Evolutionary conservation across 129 eudicot genomes (phyloP).

Genomic region (Chrysanthemum lavandulifolium): DNA sequence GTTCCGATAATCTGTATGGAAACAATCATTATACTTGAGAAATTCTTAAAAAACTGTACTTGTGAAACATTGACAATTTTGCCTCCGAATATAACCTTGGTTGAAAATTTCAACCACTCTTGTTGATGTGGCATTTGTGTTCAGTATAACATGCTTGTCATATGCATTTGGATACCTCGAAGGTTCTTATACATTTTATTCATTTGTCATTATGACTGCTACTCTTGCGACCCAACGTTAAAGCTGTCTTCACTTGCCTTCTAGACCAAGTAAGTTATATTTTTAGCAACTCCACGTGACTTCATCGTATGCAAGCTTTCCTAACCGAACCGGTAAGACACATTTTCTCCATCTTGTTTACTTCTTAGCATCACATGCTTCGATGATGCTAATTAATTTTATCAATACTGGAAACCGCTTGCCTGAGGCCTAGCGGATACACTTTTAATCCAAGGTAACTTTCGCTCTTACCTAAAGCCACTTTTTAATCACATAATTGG

Average conservation of each 20-base stretch:
- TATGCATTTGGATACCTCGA: constrained; percentile 9
- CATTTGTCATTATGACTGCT: constrained; percentile 51
- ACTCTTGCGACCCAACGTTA: constrained; percentile 82
- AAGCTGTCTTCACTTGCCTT: constrained; percentile 86
- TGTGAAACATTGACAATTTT: not conserved
- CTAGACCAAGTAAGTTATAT: constrained; percentile 87
- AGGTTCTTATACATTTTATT: constrained; percentile 21
- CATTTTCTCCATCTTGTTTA: not conserved
- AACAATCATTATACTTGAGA: not conserved
- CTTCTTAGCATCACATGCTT: constrained; percentile 13
- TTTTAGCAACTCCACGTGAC: too few species aligned
- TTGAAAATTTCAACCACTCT: too few species aligned
- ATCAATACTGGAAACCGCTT: constrained; percentile 73
- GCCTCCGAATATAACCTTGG: too few species aligned
- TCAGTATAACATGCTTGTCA: constrained; percentile 2
- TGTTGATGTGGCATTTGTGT: too few species aligned
- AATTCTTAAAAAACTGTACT: not conserved
- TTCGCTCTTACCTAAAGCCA: constrained; percentile 1
- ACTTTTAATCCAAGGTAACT: constrained; percentile 96
- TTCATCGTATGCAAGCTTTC: constrained; percentile 57
- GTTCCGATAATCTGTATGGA: not conserved
- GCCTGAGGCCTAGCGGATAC: too few species aligned
- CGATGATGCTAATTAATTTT: constrained; percentile 1
- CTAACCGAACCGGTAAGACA: constrained; percentile 81
- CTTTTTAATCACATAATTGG: constrained; percentile 13